Evolutionary conservation across 345 rosid species (phyloP).

Genomic region (Citrus australasica): DNA sequence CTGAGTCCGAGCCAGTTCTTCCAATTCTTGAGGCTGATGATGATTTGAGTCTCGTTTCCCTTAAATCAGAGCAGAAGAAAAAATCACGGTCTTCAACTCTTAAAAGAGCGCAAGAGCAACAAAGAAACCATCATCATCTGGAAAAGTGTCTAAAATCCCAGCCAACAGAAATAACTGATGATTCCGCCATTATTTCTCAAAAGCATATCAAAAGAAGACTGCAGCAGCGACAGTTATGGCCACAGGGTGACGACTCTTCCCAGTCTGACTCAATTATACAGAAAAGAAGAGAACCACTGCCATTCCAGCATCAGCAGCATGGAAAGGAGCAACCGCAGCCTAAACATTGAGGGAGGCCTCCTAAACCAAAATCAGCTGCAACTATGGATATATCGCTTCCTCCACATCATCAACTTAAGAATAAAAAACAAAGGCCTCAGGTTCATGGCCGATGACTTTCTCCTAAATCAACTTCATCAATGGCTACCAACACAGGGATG

Average conservation of each 20-base stretch:
- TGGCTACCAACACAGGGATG: not conserved
- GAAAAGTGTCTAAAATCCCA: not conserved
- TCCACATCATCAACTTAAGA: not conserved
- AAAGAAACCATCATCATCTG: not conserved
- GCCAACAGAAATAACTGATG: not conserved
- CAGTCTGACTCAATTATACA: not conserved
- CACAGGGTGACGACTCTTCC: not conserved
- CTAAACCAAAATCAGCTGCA: not conserved
- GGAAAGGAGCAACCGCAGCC: not conserved
- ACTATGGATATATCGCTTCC: not conserved
- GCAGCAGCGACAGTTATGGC: not conserved
- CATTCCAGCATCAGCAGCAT: not conserved
- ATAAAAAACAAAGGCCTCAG: no score
- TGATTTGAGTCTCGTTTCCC: not conserved
- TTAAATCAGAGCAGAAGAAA: slow-evolving; percentile 1
- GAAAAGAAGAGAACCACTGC: not conserved
- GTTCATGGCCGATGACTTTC: no score
- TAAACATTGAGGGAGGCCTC: not conserved
- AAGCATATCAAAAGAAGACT: not conserved
- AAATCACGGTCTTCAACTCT: not conserved
- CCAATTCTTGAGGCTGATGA: not conserved
- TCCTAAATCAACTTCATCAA: not conserved
- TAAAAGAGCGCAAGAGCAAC: not conserved
- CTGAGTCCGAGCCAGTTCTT: not conserved
- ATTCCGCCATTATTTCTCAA: not conserved